Conservation (phyloP, 1,284 basidiomycete species). For the Ustilago trichophora region DNA sequence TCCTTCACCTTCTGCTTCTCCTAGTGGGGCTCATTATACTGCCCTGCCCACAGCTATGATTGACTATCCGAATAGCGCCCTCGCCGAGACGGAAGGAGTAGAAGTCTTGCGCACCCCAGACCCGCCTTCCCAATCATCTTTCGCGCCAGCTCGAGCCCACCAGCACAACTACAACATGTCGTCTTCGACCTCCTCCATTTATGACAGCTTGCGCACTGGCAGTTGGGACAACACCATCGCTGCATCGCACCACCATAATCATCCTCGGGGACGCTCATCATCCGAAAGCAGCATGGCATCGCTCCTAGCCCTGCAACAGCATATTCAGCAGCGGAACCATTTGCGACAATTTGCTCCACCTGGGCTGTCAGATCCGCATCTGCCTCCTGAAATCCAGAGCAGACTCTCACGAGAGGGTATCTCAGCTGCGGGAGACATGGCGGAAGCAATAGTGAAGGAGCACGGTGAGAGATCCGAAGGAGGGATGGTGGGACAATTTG, state of each 20-base stretch:
- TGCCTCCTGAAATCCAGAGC: background rate
- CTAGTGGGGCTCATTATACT: background rate
- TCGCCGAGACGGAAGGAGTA: background rate
- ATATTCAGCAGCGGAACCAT: conserved; percentile 13
- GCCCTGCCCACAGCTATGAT: too few species aligned
- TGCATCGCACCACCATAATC: background rate
- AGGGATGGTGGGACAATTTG: conserved; percentile 4
- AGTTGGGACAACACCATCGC: background rate
- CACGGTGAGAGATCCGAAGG: conserved; percentile 1
- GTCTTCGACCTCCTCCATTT: background rate
- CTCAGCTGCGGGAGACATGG: background rate
- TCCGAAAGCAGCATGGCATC: conserved; percentile 18
- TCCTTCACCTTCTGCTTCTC: background rate
- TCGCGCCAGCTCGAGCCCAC: background rate
- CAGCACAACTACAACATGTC: too few species aligned
- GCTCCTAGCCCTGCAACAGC: conserved; percentile 19
- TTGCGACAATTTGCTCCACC: conserved; percentile 4
- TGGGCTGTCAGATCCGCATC: conserved; percentile 8
- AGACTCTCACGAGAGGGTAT: too few species aligned
- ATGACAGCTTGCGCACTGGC: background rate
- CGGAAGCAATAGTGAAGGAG: background rate
- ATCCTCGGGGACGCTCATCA: background rate
- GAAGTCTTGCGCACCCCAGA: background rate
- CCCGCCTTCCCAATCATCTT: background rate
- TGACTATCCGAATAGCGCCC: too few species aligned